Evolutionary conservation across 371 early-diverging fungal genomes (phyloP).

Genomic region (Phascolomyces articulosus): DNA sequence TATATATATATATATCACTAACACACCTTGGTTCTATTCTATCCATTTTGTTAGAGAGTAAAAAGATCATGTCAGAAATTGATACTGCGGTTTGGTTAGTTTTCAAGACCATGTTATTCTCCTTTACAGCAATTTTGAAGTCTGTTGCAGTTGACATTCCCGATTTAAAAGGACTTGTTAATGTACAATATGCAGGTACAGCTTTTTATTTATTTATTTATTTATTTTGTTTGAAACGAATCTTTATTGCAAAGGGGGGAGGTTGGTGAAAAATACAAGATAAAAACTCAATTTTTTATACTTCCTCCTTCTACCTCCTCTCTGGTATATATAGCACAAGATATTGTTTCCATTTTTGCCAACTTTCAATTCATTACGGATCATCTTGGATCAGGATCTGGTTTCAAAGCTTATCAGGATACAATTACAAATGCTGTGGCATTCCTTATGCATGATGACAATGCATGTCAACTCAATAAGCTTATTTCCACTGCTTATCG

Average conservation of each 20-base stretch:
- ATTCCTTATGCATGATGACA: slow-evolving; percentile 35
- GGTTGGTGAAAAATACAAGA: neutral
- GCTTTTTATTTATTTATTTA: no score
- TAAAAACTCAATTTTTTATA: neutral
- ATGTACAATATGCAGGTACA: slow-evolving; percentile 28
- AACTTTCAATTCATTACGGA: slow-evolving; percentile 49
- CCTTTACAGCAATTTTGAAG: slow-evolving; percentile 45
- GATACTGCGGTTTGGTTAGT: slow-evolving; percentile 31
- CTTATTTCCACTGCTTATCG: slow-evolving; percentile 34
- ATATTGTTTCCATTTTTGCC: slow-evolving; percentile 37
- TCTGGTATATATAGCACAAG: slow-evolving; percentile 27
- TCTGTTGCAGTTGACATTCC: slow-evolving; percentile 42
- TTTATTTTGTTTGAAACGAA: no score
- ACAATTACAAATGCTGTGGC: slow-evolving; percentile 48
- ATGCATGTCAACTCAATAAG: slow-evolving; percentile 37
- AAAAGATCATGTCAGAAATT: slow-evolving; percentile 16
- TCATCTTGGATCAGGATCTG: slow-evolving; percentile 36
- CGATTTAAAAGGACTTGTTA: slow-evolving; percentile 33
- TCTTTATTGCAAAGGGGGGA: neutral
- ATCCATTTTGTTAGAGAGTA: neutral
- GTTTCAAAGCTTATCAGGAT: slow-evolving; percentile 51
- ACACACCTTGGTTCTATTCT: no score
- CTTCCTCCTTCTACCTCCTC: neutral
- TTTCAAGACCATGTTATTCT: slow-evolving; percentile 47
- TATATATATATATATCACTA: no score